Base-by-base conservation (phyloP, 164 flowering plant genomes). In the Vitis labrusca region DNA sequence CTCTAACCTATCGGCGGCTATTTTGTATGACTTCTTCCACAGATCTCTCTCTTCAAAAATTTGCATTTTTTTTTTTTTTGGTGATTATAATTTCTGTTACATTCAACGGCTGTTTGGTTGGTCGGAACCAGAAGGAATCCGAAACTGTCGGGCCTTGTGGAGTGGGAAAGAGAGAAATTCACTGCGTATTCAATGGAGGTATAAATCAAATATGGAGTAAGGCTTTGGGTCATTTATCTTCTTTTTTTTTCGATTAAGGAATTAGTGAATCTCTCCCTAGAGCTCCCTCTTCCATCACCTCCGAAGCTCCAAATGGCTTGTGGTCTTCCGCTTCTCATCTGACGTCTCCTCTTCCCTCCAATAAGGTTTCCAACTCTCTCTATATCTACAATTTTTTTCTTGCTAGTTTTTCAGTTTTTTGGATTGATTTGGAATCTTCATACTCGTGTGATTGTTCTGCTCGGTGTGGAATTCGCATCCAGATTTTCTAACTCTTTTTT, bases 301-400 rank as follows among this genome's bases (percentile, higher is more conserved):
- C 66, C 64, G 70, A 47, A 63, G 68, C 68, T 68, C 74, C 61
- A 7, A 8, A 77, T 74, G 80, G 77, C 72, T 32, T 63, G 65
- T 63, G 66, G 63, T 71, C 74, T 54, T 68, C 65, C 44, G 58
- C n/a, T 62, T 71, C 69, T 29, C 65, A 23, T 63, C 75, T 69
- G 23, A 59, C 15, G 66, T 54, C n/a, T 29, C 19, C 67, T 12
- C 64, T 49, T 17, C 15, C 50, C 53, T 30, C 37, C 14, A 4
- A 3, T 11, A 11, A 32, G 17, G 63, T 32, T 32, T 32, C 49
- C 9, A 13, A 11, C 44, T 63, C 57, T 64, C 47, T 65, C 53
- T 73, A 65, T 74, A 48, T 19, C n/a, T 44, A 12, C 57, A 10
- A 10, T 23, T 14, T 16, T 16, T 16, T 50, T 14, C 11, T 10